Percentiles rank a stretch among this genome's conserved stretches.
Evolutionary conservation across 192 early-diverging fungal species (phyloP).

Genomic region (Backusella tarrabulga): DNA sequence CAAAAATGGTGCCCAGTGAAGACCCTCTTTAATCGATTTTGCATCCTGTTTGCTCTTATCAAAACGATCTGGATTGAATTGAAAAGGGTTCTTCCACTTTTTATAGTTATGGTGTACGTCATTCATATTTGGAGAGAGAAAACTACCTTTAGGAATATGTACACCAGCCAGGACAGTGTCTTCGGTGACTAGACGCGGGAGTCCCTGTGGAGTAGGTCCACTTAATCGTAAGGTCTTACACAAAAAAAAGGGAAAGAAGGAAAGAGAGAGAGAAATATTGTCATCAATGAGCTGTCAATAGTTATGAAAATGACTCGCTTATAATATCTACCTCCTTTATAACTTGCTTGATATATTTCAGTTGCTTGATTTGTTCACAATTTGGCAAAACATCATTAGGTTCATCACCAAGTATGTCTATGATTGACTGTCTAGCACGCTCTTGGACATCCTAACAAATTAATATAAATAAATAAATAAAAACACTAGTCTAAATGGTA

Average conservation of each 20-base stretch:
- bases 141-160: slow-evolving; percentile 22
- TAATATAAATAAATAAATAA: slow-evolving; percentile 4
- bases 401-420: slow-evolving; percentile 50
- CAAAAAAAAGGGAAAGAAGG: not conserved
- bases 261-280: too few relatives aligned
- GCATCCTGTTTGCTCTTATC: not conserved
- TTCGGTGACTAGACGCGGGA: slow-evolving; percentile 13
- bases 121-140: slow-evolving; percentile 7
- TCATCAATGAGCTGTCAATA: not conserved
- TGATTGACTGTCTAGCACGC: slow-evolving; percentile 50
- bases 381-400: slow-evolving; percentile 48
- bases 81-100: slow-evolving; percentile 40
- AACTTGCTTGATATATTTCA: slow-evolving; percentile 49
- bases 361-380: slow-evolving; percentile 48
- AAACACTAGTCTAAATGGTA: not conserved
- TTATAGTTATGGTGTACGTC: slow-evolving; percentile 10
- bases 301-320: not conserved
- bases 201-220: not conserved
- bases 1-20: slow-evolving; percentile 54
- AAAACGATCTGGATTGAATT: slow-evolving; percentile 54
- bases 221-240: slow-evolving; percentile 12
- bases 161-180: slow-evolving; percentile 19
- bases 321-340: slow-evolving; percentile 43
- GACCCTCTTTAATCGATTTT: not conserved
- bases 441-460: slow-evolving; percentile 41